Conservation (phyloP, 1,284 basidiomycete genomes). For the Cryptococcus amylolentus region DNA sequence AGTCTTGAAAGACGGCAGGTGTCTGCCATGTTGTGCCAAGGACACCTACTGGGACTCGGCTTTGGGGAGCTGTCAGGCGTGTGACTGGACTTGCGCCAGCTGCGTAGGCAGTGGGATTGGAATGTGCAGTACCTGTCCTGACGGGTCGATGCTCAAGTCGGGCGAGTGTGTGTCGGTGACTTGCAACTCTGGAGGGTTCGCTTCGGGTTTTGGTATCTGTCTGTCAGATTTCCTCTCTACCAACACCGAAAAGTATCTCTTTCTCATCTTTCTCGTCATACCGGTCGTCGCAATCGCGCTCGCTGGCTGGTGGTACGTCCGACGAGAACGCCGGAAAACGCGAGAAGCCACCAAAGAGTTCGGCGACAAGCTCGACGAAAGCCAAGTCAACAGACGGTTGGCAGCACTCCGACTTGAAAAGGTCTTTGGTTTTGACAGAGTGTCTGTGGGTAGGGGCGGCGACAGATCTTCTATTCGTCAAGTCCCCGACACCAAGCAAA, state of each 20-base stretch:
- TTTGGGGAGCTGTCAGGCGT: constrained; percentile 34
- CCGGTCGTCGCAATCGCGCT: constrained; percentile 11
- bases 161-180: constrained; percentile 40
- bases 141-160: constrained; percentile 25
- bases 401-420: constrained; percentile 21
- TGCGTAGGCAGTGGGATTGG: constrained; percentile 31
- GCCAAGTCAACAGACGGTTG: constrained; percentile 20
- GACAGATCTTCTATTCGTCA: background rate
- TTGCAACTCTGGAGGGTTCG: constrained; percentile 28
- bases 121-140: constrained; percentile 46
- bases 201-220: constrained; percentile 45
- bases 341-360: constrained; percentile 37
- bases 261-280: constrained; percentile 25
- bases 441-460: constrained; percentile 2
- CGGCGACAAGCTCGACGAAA: constrained; percentile 32
- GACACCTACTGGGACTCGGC: constrained; percentile 39
- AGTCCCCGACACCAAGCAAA: too few relatives aligned
- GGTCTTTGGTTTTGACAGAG: constrained; percentile 28
- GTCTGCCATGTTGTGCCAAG: constrained; percentile 40
- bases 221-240: constrained; percentile 30
- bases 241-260: constrained; percentile 7
- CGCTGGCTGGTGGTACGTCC: constrained; percentile 27
- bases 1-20: constrained; percentile 41
- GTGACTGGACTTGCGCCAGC: constrained; percentile 39
- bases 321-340: constrained; percentile 29